These are phyloP conservation scores for Suhomyces anneliseae DNA, from an alignment of 1,139 yeast genomes.

Conservation along the genomic window DNA sequence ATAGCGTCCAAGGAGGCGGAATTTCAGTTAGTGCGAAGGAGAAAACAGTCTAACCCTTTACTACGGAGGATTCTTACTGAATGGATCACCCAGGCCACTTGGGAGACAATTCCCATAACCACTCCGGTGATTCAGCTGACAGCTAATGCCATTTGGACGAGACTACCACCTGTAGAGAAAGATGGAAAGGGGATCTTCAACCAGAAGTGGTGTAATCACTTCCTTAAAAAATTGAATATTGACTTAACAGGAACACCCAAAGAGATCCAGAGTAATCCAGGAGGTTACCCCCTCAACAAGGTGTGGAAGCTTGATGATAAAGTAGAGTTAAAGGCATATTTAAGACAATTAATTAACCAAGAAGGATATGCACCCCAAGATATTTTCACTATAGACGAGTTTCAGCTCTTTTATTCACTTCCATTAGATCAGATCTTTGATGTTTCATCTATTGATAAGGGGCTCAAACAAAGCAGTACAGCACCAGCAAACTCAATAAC, in stretches of 20 bases:
- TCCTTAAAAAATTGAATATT: conserved; percentile 54
- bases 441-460: conserved; percentile 48
- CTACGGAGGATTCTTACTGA: conserved; percentile 59
- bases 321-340: conserved; percentile 37
- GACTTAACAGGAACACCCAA: conserved; percentile 47
- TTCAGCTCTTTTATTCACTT: conserved; percentile 58
- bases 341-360: conserved; percentile 31
- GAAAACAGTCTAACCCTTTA: conserved; percentile 58
- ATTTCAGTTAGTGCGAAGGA: conserved; percentile 51
- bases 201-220: conserved; percentile 66
- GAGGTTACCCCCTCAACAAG: conserved; percentile 45
- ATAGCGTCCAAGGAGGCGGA: conserved; percentile 62
- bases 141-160: conserved; percentile 64
- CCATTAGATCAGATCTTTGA: conserved; percentile 62
- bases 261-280: conserved; percentile 39
- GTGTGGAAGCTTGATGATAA: conserved; percentile 66
- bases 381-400: conserved; percentile 61
- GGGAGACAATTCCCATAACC: conserved; percentile 68
- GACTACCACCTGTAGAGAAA: conserved; percentile 52
- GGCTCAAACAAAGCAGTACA: conserved; percentile 41
- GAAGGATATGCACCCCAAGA: conserved; percentile 50
- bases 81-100: conserved; percentile 67
- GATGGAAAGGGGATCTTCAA: conserved; percentile 66
- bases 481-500: conserved; percentile 57
- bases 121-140: conserved; percentile 65